A percentile compares a stretch with the other conserved stretches of the same genome.
These are phyloP conservation scores for Alnus rubra DNA, from an alignment of 306 rosid species.

Conservation along the genomic window DNA sequence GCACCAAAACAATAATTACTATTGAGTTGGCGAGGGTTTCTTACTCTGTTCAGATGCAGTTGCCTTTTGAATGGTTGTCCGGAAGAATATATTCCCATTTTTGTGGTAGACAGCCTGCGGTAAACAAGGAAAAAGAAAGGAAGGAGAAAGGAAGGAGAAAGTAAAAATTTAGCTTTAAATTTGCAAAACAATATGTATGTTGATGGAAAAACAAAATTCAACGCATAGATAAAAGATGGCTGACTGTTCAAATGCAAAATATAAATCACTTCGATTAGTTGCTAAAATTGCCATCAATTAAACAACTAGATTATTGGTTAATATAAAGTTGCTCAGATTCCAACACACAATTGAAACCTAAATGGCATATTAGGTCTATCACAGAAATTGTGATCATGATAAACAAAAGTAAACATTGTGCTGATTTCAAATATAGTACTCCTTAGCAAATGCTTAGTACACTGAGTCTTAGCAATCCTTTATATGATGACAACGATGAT, in stretches of 20 bases:
- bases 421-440: neutral
- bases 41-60: constrained; percentile 61
- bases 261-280: too few species aligned
- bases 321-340: neutral
- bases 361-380: neutral
- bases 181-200: neutral
- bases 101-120: constrained; percentile 68
- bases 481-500: neutral
- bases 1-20: neutral
- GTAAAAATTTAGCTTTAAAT: neutral
- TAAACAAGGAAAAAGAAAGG: neutral
- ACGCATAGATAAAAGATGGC: neutral
- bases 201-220: neutral
- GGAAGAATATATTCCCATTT: constrained; percentile 67
- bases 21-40: constrained; percentile 10
- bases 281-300: too few species aligned
- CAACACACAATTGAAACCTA: neutral
- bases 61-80: constrained; percentile 63
- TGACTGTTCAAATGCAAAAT: neutral
- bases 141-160: neutral
- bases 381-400: neutral
- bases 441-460: neutral
- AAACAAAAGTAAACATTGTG: neutral
- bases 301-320: neutral
- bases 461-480: neutral